These are phyloP conservation scores for Sporothrix sp. DNA, from an alignment of 2,329 filamentous ascomycete species.

Conservation along the genomic window DNA sequence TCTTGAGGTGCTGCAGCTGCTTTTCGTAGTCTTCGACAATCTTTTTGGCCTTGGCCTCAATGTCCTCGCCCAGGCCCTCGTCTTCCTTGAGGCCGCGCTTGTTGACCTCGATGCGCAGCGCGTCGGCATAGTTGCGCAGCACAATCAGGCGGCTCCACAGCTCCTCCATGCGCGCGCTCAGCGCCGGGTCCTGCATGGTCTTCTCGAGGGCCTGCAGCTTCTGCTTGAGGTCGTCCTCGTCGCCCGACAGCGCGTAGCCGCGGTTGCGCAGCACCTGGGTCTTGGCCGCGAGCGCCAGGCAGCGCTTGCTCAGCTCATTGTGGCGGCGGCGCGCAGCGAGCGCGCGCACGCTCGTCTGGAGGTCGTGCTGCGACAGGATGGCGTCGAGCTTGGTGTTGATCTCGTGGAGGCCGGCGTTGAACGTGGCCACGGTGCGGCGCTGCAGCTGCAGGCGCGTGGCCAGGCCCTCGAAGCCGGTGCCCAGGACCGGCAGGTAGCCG, in stretches of 20 bases:
- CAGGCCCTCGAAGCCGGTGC: conserved; percentile 62
- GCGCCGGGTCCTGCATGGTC: conserved; percentile 61
- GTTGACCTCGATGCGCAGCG: conserved; percentile 64
- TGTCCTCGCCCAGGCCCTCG: conserved; percentile 56
- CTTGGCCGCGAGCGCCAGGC: conserved; percentile 64
- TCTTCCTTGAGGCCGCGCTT: conserved; percentile 49
- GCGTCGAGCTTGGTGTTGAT: conserved; percentile 66
- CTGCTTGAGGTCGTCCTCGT: conserved; percentile 68
- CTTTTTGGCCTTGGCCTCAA: conserved; percentile 65
- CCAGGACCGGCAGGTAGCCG: conserved; percentile 67
- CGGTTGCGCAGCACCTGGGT: conserved; percentile 73
- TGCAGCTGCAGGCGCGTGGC: conserved; percentile 64
- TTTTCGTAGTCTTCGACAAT: conserved; percentile 74
- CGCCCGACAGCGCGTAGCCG: conserved; percentile 68
- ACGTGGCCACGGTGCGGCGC: conserved; percentile 56
- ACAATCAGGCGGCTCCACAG: conserved; percentile 75
- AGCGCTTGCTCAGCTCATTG: conserved; percentile 61
- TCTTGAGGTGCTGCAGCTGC: conserved; percentile 66
- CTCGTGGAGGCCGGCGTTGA: conserved; percentile 65
- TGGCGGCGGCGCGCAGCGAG: conserved; percentile 65
- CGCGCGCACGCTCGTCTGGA: conserved; percentile 64
- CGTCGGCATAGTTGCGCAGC: conserved; percentile 61
- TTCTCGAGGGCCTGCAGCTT: conserved; percentile 61
- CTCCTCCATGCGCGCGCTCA: conserved; percentile 69
- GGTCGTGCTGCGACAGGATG: conserved; percentile 66